Evolutionary conservation across 148 eudicot genomes (phyloP).

Genomic region (Arbutus unedo): DNA sequence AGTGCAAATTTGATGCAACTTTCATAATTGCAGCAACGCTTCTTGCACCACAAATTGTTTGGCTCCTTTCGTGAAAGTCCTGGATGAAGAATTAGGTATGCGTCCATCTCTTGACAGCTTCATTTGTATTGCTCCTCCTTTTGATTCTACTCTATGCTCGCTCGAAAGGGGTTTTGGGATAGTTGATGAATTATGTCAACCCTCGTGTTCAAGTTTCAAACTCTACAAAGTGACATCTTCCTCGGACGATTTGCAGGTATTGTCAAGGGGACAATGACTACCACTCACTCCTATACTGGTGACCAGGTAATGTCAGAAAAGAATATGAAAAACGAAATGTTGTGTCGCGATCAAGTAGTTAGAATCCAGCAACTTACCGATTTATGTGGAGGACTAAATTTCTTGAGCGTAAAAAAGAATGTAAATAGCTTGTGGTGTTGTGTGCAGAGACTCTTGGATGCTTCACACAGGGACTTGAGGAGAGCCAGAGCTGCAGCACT

Average conservation of each 20-base stretch:
- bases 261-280: conserved; percentile 99
- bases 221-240: neutral
- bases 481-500: conserved; percentile 97
- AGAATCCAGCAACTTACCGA: neutral
- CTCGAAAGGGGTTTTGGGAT: no score
- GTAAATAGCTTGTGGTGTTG: neutral
- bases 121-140: neutral
- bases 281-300: conserved; percentile 99
- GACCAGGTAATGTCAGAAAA: conserved; percentile 60
- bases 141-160: neutral
- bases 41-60: conserved; percentile 99
- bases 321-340: neutral
- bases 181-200: neutral
- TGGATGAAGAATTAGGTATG: conserved; percentile 85
- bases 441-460: conserved; percentile 83
- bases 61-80: conserved; percentile 94
- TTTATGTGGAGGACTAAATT: neutral
- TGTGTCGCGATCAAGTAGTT: neutral
- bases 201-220: neutral
- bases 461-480: conserved; percentile 97
- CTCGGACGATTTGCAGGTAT: conserved; percentile 50
- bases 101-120: neutral
- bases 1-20: neutral
- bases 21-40: conserved; percentile 64
- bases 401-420: neutral